Base-by-base conservation (phyloP, 352 stramenopile genomes). In the Blastocystis sp. region DNA sequence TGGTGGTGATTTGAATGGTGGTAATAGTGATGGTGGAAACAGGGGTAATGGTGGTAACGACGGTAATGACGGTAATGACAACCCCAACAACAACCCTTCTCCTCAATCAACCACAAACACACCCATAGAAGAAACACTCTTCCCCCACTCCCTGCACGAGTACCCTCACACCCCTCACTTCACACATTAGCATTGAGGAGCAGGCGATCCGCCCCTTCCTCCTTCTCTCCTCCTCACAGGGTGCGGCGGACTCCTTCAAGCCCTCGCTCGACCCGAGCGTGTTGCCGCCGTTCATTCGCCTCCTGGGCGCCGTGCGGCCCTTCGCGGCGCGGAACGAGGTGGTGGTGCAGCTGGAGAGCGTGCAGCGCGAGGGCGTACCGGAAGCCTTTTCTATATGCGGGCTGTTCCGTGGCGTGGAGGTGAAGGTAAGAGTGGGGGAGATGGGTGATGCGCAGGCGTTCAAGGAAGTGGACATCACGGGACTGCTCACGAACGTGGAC, bases 381-480 rank as follows among this genome's bases (percentile, higher is more conserved):
- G 28, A 34, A 34, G 28, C 28, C 23, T 28, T 28, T 28, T 17
- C 38, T 19, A 59, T 77, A 1, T 77, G 66, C 45, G 19, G 52
- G 34, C 17, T 77, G 3, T 77, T 53, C 23, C 0, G 14, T 41
- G 19, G 0, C 34, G 43, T 41, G 34, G n/a, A 17, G 66, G 53
- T 17, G 45, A 53, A 11, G 66, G 53, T 3, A 7, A n/a, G 66
- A 40, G 23, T 61, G 23, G 19, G 38, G 23, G 23, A 52, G 4
- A 34, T 2, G 21, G 17, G 34, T 81, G 10, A 65, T 34, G 2
- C 66, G 45, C 66, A 81, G 71, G 66, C 3, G 41, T n/a, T 81
- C 34, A 19, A 53, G 28, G 71, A 81, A 81, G 52, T 81, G 71
- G 71, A 81, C 23, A 81, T 81, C 28, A 67, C 71, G 3, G 71